A percentile compares a stretch with the other conserved stretches of the same genome.
phyloP scores from a whole-genome alignment of 2,329 filamentous ascomycete species.

The Nemania serpens region DNA sequence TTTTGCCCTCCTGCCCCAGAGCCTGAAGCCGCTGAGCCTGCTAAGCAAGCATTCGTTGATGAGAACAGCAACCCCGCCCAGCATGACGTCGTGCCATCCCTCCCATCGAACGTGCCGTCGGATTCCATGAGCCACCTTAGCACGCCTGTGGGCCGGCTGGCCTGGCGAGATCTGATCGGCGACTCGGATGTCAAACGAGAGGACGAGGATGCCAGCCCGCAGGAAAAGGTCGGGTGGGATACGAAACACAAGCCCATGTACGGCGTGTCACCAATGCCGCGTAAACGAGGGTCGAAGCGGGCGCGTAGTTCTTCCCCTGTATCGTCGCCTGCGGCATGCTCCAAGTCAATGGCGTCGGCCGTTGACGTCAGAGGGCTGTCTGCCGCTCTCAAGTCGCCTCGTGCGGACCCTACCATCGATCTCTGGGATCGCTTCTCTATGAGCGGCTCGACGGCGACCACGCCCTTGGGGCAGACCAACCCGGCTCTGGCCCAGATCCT shows the following conservation, averaged over 20 bases:
- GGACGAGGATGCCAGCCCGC: constrained; percentile 57
- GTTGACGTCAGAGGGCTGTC: constrained; percentile 64
- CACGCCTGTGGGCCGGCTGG: constrained; percentile 58
- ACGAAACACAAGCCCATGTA: constrained; percentile 52
- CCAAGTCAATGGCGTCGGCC: constrained; percentile 50
- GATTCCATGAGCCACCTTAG: constrained; percentile 40
- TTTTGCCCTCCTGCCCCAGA: constrained; percentile 50
- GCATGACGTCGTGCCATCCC: constrained; percentile 4
- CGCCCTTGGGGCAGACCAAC: constrained; percentile 54
- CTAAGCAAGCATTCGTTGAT: constrained; percentile 11
- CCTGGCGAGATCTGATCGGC: constrained; percentile 63
- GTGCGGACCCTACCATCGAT: constrained; percentile 73
- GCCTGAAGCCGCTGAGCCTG: constrained; percentile 31
- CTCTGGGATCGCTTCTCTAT: constrained; percentile 77
- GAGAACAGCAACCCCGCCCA: constrained; percentile 7
- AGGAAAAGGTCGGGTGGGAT: constrained; percentile 66
- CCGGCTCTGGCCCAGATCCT: constrained; percentile 67
- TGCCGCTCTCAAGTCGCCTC: constrained; percentile 65
- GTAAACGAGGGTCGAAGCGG: constrained; percentile 64
- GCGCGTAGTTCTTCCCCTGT: constrained; percentile 75
- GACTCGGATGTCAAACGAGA: constrained; percentile 50
- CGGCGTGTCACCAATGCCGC: constrained; percentile 53
- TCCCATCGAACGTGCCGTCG: constrained; percentile 15
- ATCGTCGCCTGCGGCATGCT: constrained; percentile 63
- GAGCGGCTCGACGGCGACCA: constrained; percentile 49